Evolutionary conservation across 495 filamentous ascomycete species (phyloP).

Genomic region (Physcia stellaris): DNA sequence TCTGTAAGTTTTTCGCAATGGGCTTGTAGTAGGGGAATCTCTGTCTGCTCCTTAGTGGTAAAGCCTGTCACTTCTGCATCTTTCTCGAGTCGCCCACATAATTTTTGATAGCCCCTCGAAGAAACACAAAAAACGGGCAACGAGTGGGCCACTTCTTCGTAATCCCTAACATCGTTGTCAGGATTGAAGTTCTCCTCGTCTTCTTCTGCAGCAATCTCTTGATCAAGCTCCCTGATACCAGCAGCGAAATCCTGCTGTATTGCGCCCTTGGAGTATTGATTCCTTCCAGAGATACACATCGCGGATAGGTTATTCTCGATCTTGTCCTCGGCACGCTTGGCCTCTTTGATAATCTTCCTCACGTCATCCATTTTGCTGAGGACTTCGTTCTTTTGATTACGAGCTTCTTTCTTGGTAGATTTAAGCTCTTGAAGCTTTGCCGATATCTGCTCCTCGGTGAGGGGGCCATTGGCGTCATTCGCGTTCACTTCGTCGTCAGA

Average conservation of each 20-base stretch:
- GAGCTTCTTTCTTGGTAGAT: constrained; percentile 23
- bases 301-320: constrained; percentile 26
- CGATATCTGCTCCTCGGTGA: constrained; percentile 24
- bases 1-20: constrained; percentile 43
- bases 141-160: constrained; percentile 34
- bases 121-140: constrained; percentile 46
- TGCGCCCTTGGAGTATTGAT: constrained; percentile 33
- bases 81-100: constrained; percentile 38
- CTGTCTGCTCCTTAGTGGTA: constrained; percentile 30
- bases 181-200: constrained; percentile 34
- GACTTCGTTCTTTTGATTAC: constrained; percentile 13
- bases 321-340: constrained; percentile 20
- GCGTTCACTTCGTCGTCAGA: constrained; percentile 8
- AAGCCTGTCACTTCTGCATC: constrained; percentile 35
- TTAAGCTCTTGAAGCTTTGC: constrained; percentile 24
- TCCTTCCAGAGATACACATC: constrained; percentile 39
- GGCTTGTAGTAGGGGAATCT: constrained; percentile 40
- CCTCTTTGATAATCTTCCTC: constrained; percentile 19
- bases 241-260: constrained; percentile 44
- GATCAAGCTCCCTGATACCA: constrained; percentile 40
- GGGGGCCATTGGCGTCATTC: constrained; percentile 15
- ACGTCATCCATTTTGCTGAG: background rate
- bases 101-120: constrained; percentile 42
- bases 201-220: constrained; percentile 30
- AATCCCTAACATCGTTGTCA: constrained; percentile 33